phyloP scores from a whole-genome alignment of 2,329 filamentous ascomycete genomes.

The Penicillium sp. region DNA sequence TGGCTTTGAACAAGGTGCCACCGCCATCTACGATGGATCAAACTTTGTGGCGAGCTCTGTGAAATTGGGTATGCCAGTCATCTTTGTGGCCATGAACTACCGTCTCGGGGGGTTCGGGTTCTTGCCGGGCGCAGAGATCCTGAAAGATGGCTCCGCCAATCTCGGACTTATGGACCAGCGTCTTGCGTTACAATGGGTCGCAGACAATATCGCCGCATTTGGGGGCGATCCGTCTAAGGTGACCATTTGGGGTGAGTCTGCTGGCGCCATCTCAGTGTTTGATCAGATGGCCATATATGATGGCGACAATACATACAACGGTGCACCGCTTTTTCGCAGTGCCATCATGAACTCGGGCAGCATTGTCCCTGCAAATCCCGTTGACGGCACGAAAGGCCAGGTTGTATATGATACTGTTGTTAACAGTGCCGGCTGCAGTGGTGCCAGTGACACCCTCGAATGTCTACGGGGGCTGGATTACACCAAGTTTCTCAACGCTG shows the following conservation, averaged over 20 bases:
- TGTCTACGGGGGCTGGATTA: constrained; percentile 52
- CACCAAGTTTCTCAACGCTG: constrained; percentile 57
- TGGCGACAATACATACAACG: constrained; percentile 72
- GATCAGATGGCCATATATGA: constrained; percentile 74
- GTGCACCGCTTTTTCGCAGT: constrained; percentile 69
- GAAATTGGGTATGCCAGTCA: constrained; percentile 59
- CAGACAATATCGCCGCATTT: constrained; percentile 73
- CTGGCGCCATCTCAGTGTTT: constrained; percentile 70
- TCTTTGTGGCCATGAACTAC: constrained; percentile 79
- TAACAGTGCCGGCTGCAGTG: constrained; percentile 46
- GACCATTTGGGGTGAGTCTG: constrained; percentile 75
- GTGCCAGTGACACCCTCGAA: constrained; percentile 44
- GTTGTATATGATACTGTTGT: constrained; percentile 52
- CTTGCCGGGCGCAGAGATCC: constrained; percentile 66
- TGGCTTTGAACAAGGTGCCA: constrained; percentile 52
- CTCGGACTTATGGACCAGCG: constrained; percentile 72
- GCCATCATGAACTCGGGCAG: constrained; percentile 77
- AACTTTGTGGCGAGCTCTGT: constrained; percentile 42
- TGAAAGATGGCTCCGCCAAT: constrained; percentile 67
- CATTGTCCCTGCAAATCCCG: constrained; percentile 59
- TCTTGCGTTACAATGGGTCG: constrained; percentile 71
- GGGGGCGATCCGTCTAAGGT: constrained; percentile 77
- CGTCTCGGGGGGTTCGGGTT: constrained; percentile 74
- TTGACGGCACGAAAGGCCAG: constrained; percentile 67
- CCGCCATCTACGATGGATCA: constrained; percentile 38